Percentiles rank a stretch among this genome's conserved stretches.
These are phyloP conservation scores for Termitomyces sp. DNA, from an alignment of 768 basidiomycete genomes.

Conservation along the genomic window DNA sequence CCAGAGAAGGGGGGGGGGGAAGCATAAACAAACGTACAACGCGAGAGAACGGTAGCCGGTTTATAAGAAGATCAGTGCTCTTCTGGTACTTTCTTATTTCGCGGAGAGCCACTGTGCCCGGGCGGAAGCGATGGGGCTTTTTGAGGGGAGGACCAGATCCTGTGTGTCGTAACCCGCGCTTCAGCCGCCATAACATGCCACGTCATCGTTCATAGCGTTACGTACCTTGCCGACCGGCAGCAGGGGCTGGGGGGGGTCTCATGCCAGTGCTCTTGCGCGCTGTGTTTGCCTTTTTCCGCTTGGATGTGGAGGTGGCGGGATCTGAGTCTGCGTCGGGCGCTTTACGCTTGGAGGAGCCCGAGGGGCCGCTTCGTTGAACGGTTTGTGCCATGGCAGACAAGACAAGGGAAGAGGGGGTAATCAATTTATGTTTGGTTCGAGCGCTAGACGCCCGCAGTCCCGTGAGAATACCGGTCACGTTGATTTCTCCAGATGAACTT, in stretches of 20 bases:
- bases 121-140: slow-evolving; percentile 70
- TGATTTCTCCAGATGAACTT: no score
- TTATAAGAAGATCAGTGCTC: slow-evolving; percentile 82
- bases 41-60: slow-evolving; percentile 88
- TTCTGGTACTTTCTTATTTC: slow-evolving; percentile 96
- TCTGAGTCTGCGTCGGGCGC: slow-evolving; percentile 35
- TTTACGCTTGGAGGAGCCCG: slow-evolving; percentile 39
- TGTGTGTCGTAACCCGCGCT: background rate
- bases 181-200: background rate
- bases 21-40: slow-evolving; percentile 49
- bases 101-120: slow-evolving; percentile 84
- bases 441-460: slow-evolving; percentile 7
- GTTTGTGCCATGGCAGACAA: slow-evolving; percentile 57
- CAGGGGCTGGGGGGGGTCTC: slow-evolving; percentile 22
- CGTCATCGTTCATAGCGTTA: background rate
- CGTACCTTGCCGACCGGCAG: slow-evolving; percentile 1
- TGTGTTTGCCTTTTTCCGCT: slow-evolving; percentile 49
- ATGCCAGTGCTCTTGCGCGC: slow-evolving; percentile 86
- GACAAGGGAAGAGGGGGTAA: background rate
- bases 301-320: slow-evolving; percentile 42
- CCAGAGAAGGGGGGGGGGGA: no score
- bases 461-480: slow-evolving; percentile 11
- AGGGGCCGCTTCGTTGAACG: slow-evolving; percentile 46
- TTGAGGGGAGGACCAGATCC: slow-evolving; percentile 13
- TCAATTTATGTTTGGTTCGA: slow-evolving; percentile 13